phyloP scores from a whole-genome alignment of 306 rosid species.

The Parietaria judaica region DNA sequence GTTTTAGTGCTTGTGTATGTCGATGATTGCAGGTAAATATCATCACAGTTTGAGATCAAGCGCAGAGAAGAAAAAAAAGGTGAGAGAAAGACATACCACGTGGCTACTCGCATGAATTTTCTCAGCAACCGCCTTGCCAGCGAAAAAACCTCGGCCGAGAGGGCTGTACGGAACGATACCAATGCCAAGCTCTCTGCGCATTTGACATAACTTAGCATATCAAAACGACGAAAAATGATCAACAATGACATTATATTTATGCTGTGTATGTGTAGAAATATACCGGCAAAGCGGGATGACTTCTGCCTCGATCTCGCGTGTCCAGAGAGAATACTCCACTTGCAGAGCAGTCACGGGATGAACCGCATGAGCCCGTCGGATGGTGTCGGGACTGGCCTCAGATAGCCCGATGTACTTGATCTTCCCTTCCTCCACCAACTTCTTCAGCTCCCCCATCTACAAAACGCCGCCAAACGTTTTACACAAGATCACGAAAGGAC shows the following conservation, averaged over 20 bases:
- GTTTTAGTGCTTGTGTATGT: no score
- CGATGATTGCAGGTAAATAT: not conserved
- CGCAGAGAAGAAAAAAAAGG: no score
- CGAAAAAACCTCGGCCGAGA: slow-evolving; percentile 33
- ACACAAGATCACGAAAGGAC: not conserved
- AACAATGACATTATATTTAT: not conserved
- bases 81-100: slow-evolving; percentile 10
- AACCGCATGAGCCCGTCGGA: slow-evolving; percentile 69
- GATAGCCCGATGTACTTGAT: slow-evolving; percentile 59
- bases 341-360: slow-evolving; percentile 74
- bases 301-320: slow-evolving; percentile 64
- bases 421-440: slow-evolving; percentile 58
- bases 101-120: slow-evolving; percentile 18
- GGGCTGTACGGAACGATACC: slow-evolving; percentile 36
- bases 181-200: slow-evolving; percentile 30
- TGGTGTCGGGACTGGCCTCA: slow-evolving; percentile 59
- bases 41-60: not conserved
- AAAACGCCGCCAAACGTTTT: not conserved
- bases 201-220: not conserved
- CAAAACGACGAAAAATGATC: not conserved
- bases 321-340: slow-evolving; percentile 75
- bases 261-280: not conserved
- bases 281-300: slow-evolving; percentile 65
- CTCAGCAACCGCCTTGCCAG: slow-evolving; percentile 25
- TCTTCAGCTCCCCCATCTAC: slow-evolving; percentile 56